Conservation (phyloP, 148 eudicot genomes). For the Suaeda aralocaspica region DNA sequence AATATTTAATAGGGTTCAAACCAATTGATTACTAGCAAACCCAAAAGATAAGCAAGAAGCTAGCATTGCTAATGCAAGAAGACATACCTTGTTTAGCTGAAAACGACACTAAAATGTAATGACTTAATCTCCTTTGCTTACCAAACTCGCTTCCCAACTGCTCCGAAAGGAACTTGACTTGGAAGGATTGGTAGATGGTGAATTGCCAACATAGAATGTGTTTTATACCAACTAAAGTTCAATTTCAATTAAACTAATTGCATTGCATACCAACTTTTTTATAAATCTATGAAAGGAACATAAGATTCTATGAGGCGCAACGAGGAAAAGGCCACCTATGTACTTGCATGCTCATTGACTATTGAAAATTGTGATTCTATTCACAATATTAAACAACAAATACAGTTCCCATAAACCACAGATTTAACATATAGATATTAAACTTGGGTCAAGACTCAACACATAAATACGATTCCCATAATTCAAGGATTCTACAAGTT, state of each 20-base stretch:
- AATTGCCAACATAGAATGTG: conserved; percentile 9
- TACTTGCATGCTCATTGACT: background rate
- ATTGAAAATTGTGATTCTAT: conserved; percentile 4
- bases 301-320: conserved; percentile 2
- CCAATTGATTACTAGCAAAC: background rate
- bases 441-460: conserved; percentile 2
- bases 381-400: background rate
- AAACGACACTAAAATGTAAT: background rate
- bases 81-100: conserved; percentile 15
- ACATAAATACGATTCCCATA: conserved; percentile 19
- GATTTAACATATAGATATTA: conserved; percentile 3
- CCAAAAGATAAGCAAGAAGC: conserved; percentile 6
- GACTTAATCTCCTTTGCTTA: conserved; percentile 9
- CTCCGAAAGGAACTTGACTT: conserved; percentile 11
- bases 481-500: conserved; percentile 19
- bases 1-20: conserved; percentile 3
- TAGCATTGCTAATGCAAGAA: background rate
- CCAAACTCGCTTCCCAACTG: conserved; percentile 2
- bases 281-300: background rate
- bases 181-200: background rate
- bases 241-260: background rate
- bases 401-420: background rate
- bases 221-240: background rate
- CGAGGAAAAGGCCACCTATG: background rate
- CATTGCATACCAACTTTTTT: background rate